Evolutionary conservation across 768 basidiomycete genomes (phyloP), one percentile per base, ranked within the genome.

Genomic region (Cystofilobasidium bisporidii): DNA sequence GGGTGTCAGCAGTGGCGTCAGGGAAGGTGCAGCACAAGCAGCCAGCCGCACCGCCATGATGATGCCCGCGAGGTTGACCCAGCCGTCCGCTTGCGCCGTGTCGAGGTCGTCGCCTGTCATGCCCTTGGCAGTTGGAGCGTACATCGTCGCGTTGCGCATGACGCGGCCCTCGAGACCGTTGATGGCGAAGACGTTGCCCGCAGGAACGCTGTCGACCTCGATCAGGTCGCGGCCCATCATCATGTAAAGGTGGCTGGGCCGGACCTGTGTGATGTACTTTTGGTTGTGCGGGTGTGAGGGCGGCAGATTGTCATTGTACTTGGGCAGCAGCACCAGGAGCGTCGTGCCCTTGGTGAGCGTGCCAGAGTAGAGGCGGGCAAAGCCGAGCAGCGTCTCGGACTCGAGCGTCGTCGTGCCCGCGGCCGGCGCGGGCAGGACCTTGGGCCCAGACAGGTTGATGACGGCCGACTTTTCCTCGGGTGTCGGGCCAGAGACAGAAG

Each of bases 191-290:
- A 93, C 88, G 74, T 94, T 93, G 11, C 96, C 96, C 1, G 96
- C 92, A 36, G 83, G 83, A 1, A 98, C 92, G 69, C 80, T 81
- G 26, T 88, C 81, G 3, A 94, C 89, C 0, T 86, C 81, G 0
- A 89, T 85, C n/a, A 99, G 81, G 74, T 97, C 93, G 50, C 90
- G 80, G 3, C 96, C 96, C 96, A 99, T 98, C 91, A 99, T 97
- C 59, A 88, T 83, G 77, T 97, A 99, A 61, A 99, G 77, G 9
- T 84, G 86, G 66, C 85, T 83, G 18, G 93, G 83, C n/a, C 79
- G 80, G 28, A 86, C 81, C 12, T 79, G 77, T 4, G 72, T 74
- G 50, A 92, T 72, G 73, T 87, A 82, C 69, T 83, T 84, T 18
- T 76, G 77, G 77, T 98, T 98, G 38, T 77, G 74, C 10, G 86